Conservation (phyloP, 73 alveolate species). For the Breviolum minutum region DNA sequence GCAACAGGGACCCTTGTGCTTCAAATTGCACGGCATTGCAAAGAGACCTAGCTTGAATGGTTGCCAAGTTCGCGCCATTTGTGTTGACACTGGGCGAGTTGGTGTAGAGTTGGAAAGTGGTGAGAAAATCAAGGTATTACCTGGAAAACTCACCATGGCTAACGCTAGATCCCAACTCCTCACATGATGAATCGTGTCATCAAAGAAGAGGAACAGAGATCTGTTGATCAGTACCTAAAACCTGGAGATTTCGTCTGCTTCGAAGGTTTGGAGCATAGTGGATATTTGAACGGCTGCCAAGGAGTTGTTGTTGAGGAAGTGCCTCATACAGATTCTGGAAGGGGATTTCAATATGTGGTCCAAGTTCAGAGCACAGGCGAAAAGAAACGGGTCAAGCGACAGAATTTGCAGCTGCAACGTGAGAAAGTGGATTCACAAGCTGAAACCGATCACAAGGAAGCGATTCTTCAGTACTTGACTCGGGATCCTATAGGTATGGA, state of each 20-base stretch:
- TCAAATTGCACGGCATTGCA: neutral
- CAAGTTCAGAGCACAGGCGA: neutral
- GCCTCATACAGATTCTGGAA: neutral
- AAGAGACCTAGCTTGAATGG: constrained; percentile 28
- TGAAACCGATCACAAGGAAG: neutral
- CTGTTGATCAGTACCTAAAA: neutral
- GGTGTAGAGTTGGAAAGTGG: constrained; percentile 43
- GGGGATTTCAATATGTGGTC: neutral
- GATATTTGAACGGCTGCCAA: constrained; percentile 6
- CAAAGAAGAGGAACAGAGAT: neutral
- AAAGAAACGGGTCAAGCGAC: neutral
- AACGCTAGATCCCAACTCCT: neutral
- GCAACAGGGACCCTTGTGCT: neutral
- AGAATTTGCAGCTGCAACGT: constrained; percentile 1
- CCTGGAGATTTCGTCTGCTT: constrained; percentile 23
- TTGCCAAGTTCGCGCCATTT: constrained; percentile 20
- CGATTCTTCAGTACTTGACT: constrained; percentile 20
- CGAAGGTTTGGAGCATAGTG: neutral
- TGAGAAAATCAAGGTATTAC: neutral
- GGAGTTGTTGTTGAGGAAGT: constrained; percentile 8
- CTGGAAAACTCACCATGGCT: neutral
- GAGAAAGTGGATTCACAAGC: constrained; percentile 6
- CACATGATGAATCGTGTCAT: neutral
- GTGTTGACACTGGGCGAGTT: constrained; percentile 9
- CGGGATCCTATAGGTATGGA: neutral